phyloP scores from a whole-genome alignment of 129 eudicot species.

The Artemisia annua region DNA sequence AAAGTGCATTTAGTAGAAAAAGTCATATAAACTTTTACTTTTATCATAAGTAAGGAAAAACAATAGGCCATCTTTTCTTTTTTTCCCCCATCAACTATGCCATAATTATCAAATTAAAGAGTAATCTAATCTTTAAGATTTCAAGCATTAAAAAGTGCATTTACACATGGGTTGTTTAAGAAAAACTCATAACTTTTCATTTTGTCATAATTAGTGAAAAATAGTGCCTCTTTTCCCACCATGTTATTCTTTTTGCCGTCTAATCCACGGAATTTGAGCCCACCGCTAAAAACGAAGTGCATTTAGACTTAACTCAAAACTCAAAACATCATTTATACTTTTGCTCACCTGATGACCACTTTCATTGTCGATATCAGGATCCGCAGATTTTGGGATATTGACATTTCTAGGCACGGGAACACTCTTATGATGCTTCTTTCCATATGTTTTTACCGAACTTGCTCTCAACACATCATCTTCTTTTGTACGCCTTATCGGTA shows the following conservation, averaged over 20 bases:
- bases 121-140: constrained; percentile 1
- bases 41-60: constrained; percentile 12
- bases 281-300: background rate
- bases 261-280: too few relatives aligned
- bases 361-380: constrained; percentile 86
- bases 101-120: too few relatives aligned
- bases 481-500: constrained; percentile 89
- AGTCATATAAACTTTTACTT: background rate
- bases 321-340: background rate
- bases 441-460: constrained; percentile 85
- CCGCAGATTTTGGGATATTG: constrained; percentile 50
- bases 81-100: constrained; percentile 5
- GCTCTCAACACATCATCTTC: constrained; percentile 90
- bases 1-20: constrained; percentile 22
- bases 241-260: too few relatives aligned
- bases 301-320: background rate
- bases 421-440: constrained; percentile 71
- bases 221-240: background rate
- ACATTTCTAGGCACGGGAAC: constrained; percentile 59
- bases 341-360: constrained; percentile 93
- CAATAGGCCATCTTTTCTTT: background rate
- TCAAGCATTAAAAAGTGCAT: constrained; percentile 6
- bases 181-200: constrained; percentile 1
- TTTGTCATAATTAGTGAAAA: constrained; percentile 6
- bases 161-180: constrained; percentile 23